Conservation (phyloP, 768 basidiomycete species). For the Podaxis sp. region DNA sequence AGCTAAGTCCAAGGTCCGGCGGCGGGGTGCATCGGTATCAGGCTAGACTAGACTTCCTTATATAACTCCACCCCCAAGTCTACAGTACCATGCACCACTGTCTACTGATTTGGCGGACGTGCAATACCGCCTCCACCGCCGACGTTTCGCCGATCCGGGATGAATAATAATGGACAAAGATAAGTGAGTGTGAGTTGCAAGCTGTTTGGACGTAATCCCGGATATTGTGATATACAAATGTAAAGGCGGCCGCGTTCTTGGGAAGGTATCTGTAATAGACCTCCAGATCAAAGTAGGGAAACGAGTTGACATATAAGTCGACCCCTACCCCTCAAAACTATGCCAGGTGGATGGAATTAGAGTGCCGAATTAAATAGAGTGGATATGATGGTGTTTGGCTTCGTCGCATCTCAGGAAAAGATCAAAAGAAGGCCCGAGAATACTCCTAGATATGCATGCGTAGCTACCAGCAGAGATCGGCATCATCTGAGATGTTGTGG, state of each 20-base stretch:
- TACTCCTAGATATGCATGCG: slow-evolving; percentile 3
- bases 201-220: neutral
- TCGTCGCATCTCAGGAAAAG: neutral
- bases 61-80: slow-evolving; percentile 10
- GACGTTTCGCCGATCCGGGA: slow-evolving; percentile 12
- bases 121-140: neutral
- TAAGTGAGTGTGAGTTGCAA: neutral
- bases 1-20: slow-evolving; percentile 5
- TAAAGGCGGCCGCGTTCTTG: neutral
- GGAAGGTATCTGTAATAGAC: neutral
- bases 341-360: neutral
- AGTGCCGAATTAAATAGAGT: neutral
- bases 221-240: neutral
- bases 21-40: neutral
- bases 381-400: neutral
- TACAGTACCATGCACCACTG: slow-evolving; percentile 4
- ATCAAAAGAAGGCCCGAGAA: slow-evolving; percentile 14
- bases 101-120: slow-evolving; percentile 8
- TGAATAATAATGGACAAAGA: neutral
- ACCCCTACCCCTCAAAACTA: neutral
- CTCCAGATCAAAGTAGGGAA: slow-evolving; percentile 4
- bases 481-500: too few relatives aligned
- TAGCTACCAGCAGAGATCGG: neutral
- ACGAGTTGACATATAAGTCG: slow-evolving; percentile 7
- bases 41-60: slow-evolving; percentile 11